Evolutionary conservation across 805 yeast species (phyloP).

Genomic region (Ascoidea tarda): DNA sequence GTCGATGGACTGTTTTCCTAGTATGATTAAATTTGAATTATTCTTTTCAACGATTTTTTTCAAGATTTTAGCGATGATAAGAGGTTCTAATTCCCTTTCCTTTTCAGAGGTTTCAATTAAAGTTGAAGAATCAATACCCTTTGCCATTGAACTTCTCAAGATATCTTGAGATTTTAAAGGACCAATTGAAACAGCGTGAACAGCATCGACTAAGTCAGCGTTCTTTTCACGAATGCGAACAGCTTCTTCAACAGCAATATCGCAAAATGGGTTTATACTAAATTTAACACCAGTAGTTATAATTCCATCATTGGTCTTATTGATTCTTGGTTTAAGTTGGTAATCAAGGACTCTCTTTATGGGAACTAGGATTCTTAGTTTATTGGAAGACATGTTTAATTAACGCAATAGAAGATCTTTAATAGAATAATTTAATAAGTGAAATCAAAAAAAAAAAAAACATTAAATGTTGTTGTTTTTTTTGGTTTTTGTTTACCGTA

Average conservation of each 20-base stretch:
- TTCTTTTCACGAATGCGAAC: constrained; percentile 56
- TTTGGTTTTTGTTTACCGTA: too few relatives aligned
- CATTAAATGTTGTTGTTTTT: too few relatives aligned
- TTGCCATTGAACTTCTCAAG: constrained; percentile 80
- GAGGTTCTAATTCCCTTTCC: constrained; percentile 56
- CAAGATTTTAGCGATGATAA: constrained; percentile 78
- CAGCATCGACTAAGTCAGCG: constrained; percentile 55
- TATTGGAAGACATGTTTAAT: constrained; percentile 22
- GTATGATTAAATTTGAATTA: constrained; percentile 61
- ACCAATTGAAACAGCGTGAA: constrained; percentile 90
- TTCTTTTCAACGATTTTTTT: constrained; percentile 57
- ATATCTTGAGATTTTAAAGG: constrained; percentile 78
- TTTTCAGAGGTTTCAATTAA: constrained; percentile 63
- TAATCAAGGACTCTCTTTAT: constrained; percentile 91
- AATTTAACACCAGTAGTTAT: constrained; percentile 86
- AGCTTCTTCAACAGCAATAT: constrained; percentile 95
- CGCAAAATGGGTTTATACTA: constrained; percentile 94
- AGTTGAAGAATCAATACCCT: constrained; percentile 84
- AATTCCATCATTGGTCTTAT: constrained; percentile 63
- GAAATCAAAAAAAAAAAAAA: too few relatives aligned
- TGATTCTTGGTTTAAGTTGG: constrained; percentile 86
- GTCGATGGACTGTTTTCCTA: constrained; percentile 96
- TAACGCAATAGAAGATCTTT: too few relatives aligned
- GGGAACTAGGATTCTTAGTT: constrained; percentile 73
- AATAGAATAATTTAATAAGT: too few relatives aligned